phyloP scores from a whole-genome alignment of 306 rosid species.

The Coriaria nepalensis region DNA sequence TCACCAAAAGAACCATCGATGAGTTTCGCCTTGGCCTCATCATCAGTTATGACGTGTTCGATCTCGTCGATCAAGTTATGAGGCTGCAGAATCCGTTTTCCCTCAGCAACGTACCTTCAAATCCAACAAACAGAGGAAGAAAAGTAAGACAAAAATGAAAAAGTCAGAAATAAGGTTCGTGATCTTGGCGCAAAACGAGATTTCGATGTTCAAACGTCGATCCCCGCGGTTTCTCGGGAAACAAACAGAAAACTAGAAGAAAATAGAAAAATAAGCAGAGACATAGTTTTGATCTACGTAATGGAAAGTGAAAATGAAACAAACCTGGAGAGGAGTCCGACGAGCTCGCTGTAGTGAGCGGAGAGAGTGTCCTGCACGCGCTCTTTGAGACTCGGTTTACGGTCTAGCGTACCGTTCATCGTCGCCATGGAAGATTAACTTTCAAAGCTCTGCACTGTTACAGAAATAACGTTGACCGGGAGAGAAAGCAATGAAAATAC shows the following conservation, averaged over 20 bases:
- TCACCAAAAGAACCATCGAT: conserved; percentile 36
- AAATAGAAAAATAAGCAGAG: neutral
- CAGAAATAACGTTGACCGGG: too few species aligned
- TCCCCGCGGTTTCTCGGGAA: neutral
- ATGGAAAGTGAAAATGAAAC: neutral
- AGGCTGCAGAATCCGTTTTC: conserved; percentile 35
- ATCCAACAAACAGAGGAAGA: conserved; percentile 1
- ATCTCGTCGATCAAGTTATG: conserved; percentile 22
- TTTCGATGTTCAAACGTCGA: too few species aligned
- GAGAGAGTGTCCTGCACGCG: conserved; percentile 15
- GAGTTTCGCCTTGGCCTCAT: conserved; percentile 21
- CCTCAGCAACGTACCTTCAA: conserved; percentile 32
- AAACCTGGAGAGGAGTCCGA: conserved; percentile 32
- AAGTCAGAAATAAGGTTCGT: too few species aligned
- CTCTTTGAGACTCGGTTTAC: too few species aligned
- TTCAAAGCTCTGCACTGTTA: too few species aligned
- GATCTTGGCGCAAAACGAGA: too few species aligned
- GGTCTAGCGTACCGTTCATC: too few species aligned
- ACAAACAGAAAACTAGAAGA: neutral
- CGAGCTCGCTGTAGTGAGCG: conserved; percentile 18
- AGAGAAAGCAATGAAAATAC: too few species aligned
- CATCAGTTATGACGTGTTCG: conserved; percentile 20
- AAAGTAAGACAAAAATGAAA: too few species aligned
- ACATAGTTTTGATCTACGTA: too few species aligned
- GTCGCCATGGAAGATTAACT: too few species aligned